Conservation (phyloP, 1,139 yeast species). For the Candida sojae region DNA sequence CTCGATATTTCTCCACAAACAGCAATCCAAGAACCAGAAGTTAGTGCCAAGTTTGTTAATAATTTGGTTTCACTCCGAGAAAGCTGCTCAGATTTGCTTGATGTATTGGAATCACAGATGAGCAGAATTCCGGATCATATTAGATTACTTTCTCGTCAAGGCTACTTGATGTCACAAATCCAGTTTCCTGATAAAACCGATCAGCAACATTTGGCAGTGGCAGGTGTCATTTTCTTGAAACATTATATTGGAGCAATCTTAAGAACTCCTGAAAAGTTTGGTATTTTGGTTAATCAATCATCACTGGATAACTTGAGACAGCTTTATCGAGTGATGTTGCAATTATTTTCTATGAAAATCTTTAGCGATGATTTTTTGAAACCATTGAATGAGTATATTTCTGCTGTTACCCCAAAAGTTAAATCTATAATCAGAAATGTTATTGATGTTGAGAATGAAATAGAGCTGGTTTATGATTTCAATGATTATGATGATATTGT, state of each 20-base stretch:
- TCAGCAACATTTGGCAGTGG: slow-evolving; percentile 59
- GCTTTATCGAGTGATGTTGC: slow-evolving; percentile 61
- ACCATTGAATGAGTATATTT: slow-evolving; percentile 76
- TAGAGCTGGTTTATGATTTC: slow-evolving; percentile 63
- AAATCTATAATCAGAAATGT: slow-evolving; percentile 46
- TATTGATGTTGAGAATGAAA: slow-evolving; percentile 52
- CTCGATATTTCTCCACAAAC: slow-evolving; percentile 51
- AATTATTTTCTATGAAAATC: slow-evolving; percentile 65
- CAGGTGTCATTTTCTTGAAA: slow-evolving; percentile 67
- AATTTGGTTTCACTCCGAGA: slow-evolving; percentile 80
- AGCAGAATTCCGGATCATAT: slow-evolving; percentile 61
- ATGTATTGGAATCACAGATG: slow-evolving; percentile 41
- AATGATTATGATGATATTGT: slow-evolving; percentile 73
- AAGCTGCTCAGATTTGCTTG: slow-evolving; percentile 56
- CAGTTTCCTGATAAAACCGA: slow-evolving; percentile 56
- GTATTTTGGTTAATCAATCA: slow-evolving; percentile 33
- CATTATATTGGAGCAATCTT: slow-evolving; percentile 69
- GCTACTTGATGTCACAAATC: slow-evolving; percentile 34
- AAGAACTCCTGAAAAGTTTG: slow-evolving; percentile 68
- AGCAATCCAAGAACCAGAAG: slow-evolving; percentile 79
- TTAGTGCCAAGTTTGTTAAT: slow-evolving; percentile 65
- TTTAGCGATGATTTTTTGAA: slow-evolving; percentile 75
- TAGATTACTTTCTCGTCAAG: slow-evolving; percentile 42
- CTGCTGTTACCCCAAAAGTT: slow-evolving; percentile 48
- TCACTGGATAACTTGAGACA: slow-evolving; percentile 55